phyloP scores from a whole-genome alignment of 768 basidiomycete species.

The Amanita rubescens region DNA sequence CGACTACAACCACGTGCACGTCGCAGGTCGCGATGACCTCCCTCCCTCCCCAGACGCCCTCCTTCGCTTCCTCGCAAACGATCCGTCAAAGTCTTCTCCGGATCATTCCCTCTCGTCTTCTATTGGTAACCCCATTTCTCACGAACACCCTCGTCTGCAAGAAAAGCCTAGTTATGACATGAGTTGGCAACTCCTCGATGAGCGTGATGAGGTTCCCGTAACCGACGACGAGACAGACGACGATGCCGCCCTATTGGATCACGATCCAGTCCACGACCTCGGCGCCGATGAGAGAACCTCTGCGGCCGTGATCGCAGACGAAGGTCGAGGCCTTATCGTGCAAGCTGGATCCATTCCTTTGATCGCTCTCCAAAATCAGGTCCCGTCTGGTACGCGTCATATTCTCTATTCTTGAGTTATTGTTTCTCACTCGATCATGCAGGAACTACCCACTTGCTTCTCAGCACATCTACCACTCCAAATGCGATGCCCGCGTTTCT shows the following conservation, averaged over 20 bases:
- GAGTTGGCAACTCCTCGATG: slow-evolving; percentile 68
- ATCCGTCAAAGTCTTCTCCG: slow-evolving; percentile 45
- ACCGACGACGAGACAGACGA: slow-evolving; percentile 55
- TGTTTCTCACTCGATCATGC: slow-evolving; percentile 9
- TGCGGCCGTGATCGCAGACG: slow-evolving; percentile 73
- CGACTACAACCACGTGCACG: slow-evolving; percentile 60
- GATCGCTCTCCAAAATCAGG: slow-evolving; percentile 41
- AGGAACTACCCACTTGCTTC: slow-evolving; percentile 93
- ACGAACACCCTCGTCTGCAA: slow-evolving; percentile 39
- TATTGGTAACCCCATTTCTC: slow-evolving; percentile 36
- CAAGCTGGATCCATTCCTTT: slow-evolving; percentile 59
- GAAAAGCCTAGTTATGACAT: slow-evolving; percentile 72
- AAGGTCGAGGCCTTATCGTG: slow-evolving; percentile 79
- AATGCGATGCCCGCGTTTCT: slow-evolving; percentile 76
- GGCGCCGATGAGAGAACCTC: slow-evolving; percentile 66
- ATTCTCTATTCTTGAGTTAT: slow-evolving; percentile 9
- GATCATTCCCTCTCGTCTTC: slow-evolving; percentile 68
- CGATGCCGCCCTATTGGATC: slow-evolving; percentile 31
- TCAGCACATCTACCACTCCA: slow-evolving; percentile 74
- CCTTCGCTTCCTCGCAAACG: slow-evolving; percentile 51
- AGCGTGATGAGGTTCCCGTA: slow-evolving; percentile 56
- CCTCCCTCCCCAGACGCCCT: slow-evolving; percentile 51
- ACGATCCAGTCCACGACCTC: slow-evolving; percentile 31
- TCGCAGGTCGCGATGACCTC: slow-evolving; percentile 58
- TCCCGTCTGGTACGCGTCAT: slow-evolving; percentile 58